Evolutionary conservation across 2,329 filamentous ascomycete genomes (phyloP).

Genomic region (Septoria petroselini): DNA sequence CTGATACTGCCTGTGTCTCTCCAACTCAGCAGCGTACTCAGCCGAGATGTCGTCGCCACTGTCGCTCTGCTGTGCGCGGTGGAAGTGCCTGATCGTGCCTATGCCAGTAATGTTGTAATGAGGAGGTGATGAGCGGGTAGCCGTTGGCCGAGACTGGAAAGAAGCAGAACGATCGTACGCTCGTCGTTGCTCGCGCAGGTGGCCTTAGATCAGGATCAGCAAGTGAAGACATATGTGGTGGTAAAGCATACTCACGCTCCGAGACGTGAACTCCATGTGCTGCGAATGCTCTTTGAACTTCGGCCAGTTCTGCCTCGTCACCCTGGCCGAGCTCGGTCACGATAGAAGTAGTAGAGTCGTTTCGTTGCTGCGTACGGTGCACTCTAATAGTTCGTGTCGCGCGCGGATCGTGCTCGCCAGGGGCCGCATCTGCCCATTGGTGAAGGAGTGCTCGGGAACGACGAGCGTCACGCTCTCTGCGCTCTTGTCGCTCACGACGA

Average conservation of each 20-base stretch:
- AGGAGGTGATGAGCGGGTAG: neutral
- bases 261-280: constrained; percentile 7
- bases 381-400: neutral
- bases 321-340: constrained; percentile 14
- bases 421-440: neutral
- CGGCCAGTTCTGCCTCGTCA: constrained; percentile 10
- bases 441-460: neutral
- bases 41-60: neutral
- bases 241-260: neutral
- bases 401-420: neutral
- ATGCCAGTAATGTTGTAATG: neutral
- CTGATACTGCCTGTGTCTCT: constrained; percentile 6
- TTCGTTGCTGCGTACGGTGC: neutral
- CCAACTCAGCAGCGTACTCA: constrained; percentile 4
- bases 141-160: neutral
- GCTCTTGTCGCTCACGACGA: neutral
- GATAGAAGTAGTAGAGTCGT: constrained; percentile 1
- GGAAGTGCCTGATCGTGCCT: neutral
- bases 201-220: neutral
- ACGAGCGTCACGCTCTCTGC: neutral
- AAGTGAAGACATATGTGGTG: too few relatives aligned
- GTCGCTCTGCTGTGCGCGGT: neutral
- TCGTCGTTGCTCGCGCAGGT: constrained; percentile 8
- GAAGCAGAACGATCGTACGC: neutral
- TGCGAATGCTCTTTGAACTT: neutral